These are phyloP conservation scores for Ceratocystis alfenasii DNA, from an alignment of 2,329 filamentous ascomycete genomes.

Conservation along the genomic window DNA sequence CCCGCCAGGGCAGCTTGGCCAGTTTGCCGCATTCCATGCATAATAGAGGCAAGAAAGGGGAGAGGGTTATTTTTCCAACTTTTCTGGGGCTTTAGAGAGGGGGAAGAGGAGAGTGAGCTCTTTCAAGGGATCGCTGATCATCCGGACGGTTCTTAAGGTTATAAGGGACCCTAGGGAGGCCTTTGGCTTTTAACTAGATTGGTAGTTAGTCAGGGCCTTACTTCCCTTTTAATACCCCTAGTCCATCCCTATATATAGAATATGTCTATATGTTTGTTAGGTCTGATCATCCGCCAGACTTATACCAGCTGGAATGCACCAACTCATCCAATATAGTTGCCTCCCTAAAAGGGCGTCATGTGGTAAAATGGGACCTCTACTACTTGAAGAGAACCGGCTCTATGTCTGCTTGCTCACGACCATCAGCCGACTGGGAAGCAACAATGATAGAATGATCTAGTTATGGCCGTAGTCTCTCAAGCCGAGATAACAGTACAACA, in stretches of 20 bases:
- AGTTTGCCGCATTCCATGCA: background rate
- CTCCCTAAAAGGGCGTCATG: background rate
- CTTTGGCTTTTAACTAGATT: background rate
- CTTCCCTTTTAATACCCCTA: slow-evolving; percentile 5
- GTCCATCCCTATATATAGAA: slow-evolving; percentile 10
- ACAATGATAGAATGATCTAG: background rate
- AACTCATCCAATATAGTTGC: background rate
- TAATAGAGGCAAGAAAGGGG: background rate
- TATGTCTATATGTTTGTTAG: background rate
- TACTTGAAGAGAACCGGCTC: background rate
- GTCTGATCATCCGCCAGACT: background rate
- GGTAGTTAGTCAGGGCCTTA: slow-evolving; percentile 1
- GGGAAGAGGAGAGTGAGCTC: no score
- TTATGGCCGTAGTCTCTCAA: background rate
- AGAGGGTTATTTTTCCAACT: background rate
- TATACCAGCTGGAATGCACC: background rate
- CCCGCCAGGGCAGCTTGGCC: background rate
- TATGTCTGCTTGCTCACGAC: background rate
- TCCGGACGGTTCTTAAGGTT: background rate
- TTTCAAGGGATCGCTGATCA: background rate
- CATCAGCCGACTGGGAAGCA: background rate
- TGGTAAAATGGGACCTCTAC: background rate
- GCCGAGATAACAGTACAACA: background rate
- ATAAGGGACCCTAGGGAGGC: background rate
- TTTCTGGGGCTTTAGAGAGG: background rate